Base-by-base conservation (phyloP, 1,139 yeast genomes). In the Spencermartinsiella ligniputridi region DNA sequence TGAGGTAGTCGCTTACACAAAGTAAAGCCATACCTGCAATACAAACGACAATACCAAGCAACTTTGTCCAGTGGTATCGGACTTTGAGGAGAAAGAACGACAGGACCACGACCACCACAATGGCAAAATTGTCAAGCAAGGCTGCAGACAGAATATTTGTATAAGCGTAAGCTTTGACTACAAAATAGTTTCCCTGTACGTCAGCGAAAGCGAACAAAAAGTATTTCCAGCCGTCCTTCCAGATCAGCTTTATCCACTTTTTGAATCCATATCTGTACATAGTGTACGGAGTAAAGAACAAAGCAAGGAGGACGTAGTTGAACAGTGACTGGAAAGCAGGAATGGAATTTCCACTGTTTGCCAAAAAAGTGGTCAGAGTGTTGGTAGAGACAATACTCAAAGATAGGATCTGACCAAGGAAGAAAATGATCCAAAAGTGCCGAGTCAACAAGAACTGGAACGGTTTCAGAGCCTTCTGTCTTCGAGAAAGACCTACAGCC, bases 261-360 rank as follows among this genome's bases (percentile, higher is more conserved):
- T 58, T 58, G 52, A 64, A 59, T 2, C 75, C 74, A 41, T 61
- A 56, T 37, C 51, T 55, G 54, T 69, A 70, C 44, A 67, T 52
- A 30, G 71, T 65, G 46, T 62, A 66, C 13, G 73, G 68, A 29
- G 67, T 60, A 56, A 67, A 70, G 19, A 70, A 51, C n/a, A 68
- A 37, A 32, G 61, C 57, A 47, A 70, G 52, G 37, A 68, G 37
- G 16, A 58, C 68, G 47, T 70, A 70, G 56, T 67, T 67, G 57
- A 70, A 64, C 49, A 70, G 51, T 30, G 70, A 61, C 56, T 70
- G 75, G 52, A 70, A 66, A 3, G 74, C 72, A 19, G 75, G 75
- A 51, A 70, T 64, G 27, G 67, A 58, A 51, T 62, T 60, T 17
- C 69, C 70, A 13, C 60, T 60, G 39, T 67, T 52, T 32, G 66